Conservation (phyloP, 257 asterid species). For the Rubia yunnanensis region DNA sequence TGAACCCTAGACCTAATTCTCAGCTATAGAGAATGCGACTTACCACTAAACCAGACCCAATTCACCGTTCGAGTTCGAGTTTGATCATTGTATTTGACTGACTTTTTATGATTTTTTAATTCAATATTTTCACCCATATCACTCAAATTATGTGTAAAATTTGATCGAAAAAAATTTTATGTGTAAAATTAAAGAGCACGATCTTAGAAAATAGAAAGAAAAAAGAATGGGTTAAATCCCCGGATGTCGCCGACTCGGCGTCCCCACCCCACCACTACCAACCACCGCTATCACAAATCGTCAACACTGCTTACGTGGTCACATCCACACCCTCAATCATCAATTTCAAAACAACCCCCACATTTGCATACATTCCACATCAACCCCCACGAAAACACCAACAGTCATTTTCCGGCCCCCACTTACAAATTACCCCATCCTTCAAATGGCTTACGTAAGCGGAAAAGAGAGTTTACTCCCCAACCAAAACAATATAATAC, state of each 20-base stretch:
- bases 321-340: slow-evolving; percentile 18
- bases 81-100: no score
- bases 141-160: no score
- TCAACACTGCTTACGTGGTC: slow-evolving; percentile 29
- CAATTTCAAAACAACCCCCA: slow-evolving; percentile 15
- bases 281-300: slow-evolving; percentile 30
- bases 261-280: slow-evolving; percentile 50
- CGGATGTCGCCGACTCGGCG: slow-evolving; percentile 12
- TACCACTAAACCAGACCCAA: no score
- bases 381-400: slow-evolving; percentile 21
- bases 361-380: slow-evolving; percentile 20
- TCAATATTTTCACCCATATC: no score
- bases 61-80: no score
- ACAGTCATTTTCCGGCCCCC: slow-evolving; percentile 15
- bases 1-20: no score
- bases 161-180: no score
- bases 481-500: neutral
- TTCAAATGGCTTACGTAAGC: slow-evolving; percentile 24
- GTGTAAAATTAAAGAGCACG: no score
- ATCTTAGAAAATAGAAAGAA: no score
- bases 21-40: no score
- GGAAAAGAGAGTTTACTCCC: neutral
- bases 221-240: neutral
- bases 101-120: no score
- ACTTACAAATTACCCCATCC: slow-evolving; percentile 9